These are phyloP conservation scores for Albatrellus ellisii DNA, from an alignment of 768 basidiomycete genomes.

Conservation along the genomic window DNA sequence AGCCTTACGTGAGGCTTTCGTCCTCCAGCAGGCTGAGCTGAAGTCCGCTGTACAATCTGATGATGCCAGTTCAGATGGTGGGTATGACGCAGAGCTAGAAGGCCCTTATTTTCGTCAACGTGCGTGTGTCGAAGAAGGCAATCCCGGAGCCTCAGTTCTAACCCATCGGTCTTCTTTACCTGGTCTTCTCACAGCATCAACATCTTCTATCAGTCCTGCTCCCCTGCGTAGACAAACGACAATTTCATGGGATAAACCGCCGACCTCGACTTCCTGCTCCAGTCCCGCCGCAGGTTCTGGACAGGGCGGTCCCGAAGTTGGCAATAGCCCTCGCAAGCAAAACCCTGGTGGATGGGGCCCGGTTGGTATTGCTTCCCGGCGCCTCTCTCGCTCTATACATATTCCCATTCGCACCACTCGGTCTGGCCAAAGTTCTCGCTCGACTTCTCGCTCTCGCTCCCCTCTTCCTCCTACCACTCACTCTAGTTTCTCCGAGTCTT, in stretches of 20 bases:
- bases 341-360: slow-evolving; percentile 18
- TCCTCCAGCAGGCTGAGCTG: slow-evolving; percentile 43
- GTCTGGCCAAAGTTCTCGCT: slow-evolving; percentile 81
- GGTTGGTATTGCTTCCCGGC: slow-evolving; percentile 44
- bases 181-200: slow-evolving; percentile 47
- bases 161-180: slow-evolving; percentile 44
- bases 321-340: slow-evolving; percentile 52
- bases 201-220: slow-evolving; percentile 56
- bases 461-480: slow-evolving; percentile 70
- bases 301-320: slow-evolving; percentile 32
- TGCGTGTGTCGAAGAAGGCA: slow-evolving; percentile 44
- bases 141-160: slow-evolving; percentile 27
- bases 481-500: slow-evolving; percentile 45
- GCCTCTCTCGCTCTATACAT: slow-evolving; percentile 78
- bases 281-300: slow-evolving; percentile 2
- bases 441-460: slow-evolving; percentile 89
- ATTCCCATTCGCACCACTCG: slow-evolving; percentile 51
- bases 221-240: slow-evolving; percentile 54
- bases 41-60: slow-evolving; percentile 46
- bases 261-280: slow-evolving; percentile 35
- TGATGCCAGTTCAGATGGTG: slow-evolving; percentile 69
- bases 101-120: slow-evolving; percentile 54
- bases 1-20: slow-evolving; percentile 44
- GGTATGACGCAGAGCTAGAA: slow-evolving; percentile 70
- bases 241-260: slow-evolving; percentile 53